Evolutionary conservation across 371 early-diverging fungal genomes (phyloP).

Genomic region (Smittium culicis): DNA sequence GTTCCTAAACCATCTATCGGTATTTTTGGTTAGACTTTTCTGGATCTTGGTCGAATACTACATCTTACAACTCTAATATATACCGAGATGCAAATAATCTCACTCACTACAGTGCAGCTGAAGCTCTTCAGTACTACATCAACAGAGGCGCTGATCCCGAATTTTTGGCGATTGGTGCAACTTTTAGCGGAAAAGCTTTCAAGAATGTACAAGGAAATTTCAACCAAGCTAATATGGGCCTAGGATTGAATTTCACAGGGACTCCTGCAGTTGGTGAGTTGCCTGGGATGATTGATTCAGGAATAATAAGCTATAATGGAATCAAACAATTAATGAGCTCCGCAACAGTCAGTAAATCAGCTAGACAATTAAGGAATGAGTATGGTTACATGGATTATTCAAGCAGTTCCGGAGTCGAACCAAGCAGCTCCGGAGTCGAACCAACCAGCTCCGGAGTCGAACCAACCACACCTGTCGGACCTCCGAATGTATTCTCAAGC

Average conservation of each 20-base stretch:
- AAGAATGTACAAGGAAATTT: constrained; percentile 41
- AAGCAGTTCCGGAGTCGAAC: too few species aligned
- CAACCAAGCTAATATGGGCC: constrained; percentile 10
- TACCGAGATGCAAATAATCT: constrained; percentile 41
- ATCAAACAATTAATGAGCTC: constrained; percentile 16
- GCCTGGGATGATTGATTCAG: constrained; percentile 52
- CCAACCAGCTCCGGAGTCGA: too few species aligned
- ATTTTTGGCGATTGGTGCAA: constrained; percentile 69
- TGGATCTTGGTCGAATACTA: constrained; percentile 51
- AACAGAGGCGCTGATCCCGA: constrained; percentile 51
- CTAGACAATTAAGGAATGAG: too few species aligned
- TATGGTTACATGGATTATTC: too few species aligned
- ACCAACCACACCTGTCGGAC: too few species aligned
- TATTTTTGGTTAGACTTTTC: constrained; percentile 30
- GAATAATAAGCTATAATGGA: constrained; percentile 28
- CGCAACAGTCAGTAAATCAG: too few species aligned
- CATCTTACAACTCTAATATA: constrained; percentile 78
- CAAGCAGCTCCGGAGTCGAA: too few species aligned
- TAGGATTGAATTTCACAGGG: constrained; percentile 38
- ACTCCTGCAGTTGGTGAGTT: constrained; percentile 68
- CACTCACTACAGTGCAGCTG: constrained; percentile 36
- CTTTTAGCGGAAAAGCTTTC: constrained; percentile 75
- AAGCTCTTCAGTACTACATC: constrained; percentile 53
- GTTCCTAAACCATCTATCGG: neutral
- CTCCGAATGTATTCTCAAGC: constrained; percentile 46